Percentiles rank a stretch among this genome's conserved stretches.
phyloP scores from a whole-genome alignment of 2,329 filamentous ascomycete species.

The Curvularia hawaiiensis region DNA sequence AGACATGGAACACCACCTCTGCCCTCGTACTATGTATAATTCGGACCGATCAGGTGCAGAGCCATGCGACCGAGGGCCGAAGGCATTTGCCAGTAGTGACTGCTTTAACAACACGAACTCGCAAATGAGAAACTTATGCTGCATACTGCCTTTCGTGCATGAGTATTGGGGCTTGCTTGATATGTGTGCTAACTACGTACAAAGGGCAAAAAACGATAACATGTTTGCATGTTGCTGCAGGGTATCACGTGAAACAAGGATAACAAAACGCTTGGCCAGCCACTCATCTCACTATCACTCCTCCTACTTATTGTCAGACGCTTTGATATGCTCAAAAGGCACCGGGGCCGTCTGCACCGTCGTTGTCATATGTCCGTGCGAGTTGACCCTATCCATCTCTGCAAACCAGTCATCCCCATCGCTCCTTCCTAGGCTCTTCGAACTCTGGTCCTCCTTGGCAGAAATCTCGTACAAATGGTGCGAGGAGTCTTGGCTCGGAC shows the following conservation, averaged over 20 bases:
- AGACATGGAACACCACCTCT: neutral
- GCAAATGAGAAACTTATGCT: conserved; percentile 3
- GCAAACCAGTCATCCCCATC: conserved; percentile 29
- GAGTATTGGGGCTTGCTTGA: neutral
- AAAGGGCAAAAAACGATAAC: neutral
- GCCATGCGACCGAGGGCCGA: neutral
- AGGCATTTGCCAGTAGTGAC: neutral
- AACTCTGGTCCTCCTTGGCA: conserved; percentile 7
- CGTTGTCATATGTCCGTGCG: conserved; percentile 20
- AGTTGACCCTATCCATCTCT: conserved; percentile 21
- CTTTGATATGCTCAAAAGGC: conserved; percentile 14
- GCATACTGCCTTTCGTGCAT: neutral
- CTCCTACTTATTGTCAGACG: conserved; percentile 8
- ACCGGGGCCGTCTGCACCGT: conserved; percentile 11
- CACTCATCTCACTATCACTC: neutral
- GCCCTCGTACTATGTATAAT: neutral
- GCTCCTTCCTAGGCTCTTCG: conserved; percentile 4
- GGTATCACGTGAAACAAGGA: conserved; percentile 14
- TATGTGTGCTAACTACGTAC: conserved; percentile 4
- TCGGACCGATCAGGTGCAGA: conserved; percentile 7
- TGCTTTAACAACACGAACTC: neutral
- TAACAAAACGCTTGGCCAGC: conserved; percentile 4
- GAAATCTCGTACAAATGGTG: conserved; percentile 24
- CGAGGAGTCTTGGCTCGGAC: conserved; percentile 35
- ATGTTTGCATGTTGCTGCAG: conserved; percentile 9